Conservation (phyloP, 176 grass and related monocot species). For the Zoysia japonica region DNA sequence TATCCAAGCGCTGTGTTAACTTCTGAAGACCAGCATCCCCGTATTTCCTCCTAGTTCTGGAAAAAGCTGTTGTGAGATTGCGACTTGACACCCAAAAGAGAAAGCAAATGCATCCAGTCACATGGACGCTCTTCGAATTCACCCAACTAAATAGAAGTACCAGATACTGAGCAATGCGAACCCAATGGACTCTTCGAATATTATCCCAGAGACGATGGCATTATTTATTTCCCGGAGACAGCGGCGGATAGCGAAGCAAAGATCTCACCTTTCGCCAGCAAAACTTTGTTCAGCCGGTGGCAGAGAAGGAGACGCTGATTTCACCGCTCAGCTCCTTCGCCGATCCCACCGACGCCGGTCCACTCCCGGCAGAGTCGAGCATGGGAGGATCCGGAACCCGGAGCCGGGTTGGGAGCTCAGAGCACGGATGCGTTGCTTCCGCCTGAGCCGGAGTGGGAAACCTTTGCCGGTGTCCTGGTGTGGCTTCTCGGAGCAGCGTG, state of each 20-base stretch:
- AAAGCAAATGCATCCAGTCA: not conserved
- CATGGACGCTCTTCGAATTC: conserved; percentile 1
- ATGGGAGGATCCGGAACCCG: not conserved
- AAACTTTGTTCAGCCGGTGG: not conserved
- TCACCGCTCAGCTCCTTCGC: not conserved
- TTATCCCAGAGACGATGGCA: conserved; percentile 3
- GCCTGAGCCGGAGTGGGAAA: not conserved
- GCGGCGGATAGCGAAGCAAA: not conserved
- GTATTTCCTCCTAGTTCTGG: not conserved
- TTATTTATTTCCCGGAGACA: not conserved
- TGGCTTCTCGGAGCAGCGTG: conserved; percentile 17
- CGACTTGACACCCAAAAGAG: not conserved
- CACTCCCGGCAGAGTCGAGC: not conserved
- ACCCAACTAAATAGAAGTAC: not conserved
- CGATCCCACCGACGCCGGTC: not conserved
- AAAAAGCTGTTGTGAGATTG: not conserved
- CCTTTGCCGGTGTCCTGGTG: not conserved
- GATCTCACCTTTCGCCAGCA: not conserved
- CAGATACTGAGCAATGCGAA: no score
- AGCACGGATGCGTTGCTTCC: not conserved
- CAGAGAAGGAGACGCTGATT: not conserved
- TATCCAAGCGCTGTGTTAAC: not conserved
- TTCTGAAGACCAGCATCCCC: not conserved
- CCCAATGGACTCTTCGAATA: not conserved
- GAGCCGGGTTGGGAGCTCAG: conserved; percentile 17